These are phyloP conservation scores for Cochlearia excelsa DNA, from an alignment of 345 rosid species.

Conservation along the genomic window DNA sequence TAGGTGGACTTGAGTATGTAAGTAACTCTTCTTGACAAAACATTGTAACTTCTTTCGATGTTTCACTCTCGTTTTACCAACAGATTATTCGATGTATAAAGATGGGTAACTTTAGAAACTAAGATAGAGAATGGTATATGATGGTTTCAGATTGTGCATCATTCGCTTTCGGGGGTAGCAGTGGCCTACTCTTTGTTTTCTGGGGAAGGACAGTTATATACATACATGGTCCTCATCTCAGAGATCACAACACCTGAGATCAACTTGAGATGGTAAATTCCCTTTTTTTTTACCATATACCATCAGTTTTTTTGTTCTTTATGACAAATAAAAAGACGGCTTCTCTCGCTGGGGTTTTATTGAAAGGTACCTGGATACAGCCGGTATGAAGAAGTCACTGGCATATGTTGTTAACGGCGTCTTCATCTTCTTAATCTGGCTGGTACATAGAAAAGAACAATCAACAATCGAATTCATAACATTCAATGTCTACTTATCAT, in stretches of 20 bases:
- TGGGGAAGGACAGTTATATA: slow-evolving; percentile 86
- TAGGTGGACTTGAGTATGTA: slow-evolving; percentile 89
- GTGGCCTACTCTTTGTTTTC: slow-evolving; percentile 79
- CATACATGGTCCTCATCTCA: slow-evolving; percentile 81
- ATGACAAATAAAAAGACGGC: slow-evolving; percentile 1
- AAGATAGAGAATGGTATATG: slow-evolving; percentile 23
- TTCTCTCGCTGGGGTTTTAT: slow-evolving; percentile 16
- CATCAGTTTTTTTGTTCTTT: background rate
- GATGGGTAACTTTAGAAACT: slow-evolving; percentile 9
- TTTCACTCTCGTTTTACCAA: slow-evolving; percentile 2
- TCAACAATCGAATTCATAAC: background rate
- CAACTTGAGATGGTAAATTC: slow-evolving; percentile 79
- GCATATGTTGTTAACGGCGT: slow-evolving; percentile 78
- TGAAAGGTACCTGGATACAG: slow-evolving; percentile 73
- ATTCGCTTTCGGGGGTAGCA: slow-evolving; percentile 62
- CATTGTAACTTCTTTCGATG: background rate
- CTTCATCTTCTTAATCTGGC: slow-evolving; percentile 73
- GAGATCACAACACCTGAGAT: slow-evolving; percentile 92
- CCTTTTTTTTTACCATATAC: slow-evolving; percentile 14
- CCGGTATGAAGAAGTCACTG: slow-evolving; percentile 82
- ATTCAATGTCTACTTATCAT: slow-evolving; percentile 1
- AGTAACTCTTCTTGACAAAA: slow-evolving; percentile 38
- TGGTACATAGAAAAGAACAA: slow-evolving; percentile 42
- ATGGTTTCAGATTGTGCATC: slow-evolving; percentile 73
- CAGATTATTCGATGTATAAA: background rate